These are phyloP conservation scores for Boechera retrofracta DNA, from an alignment of 345 rosid genomes.

Conservation along the genomic window DNA sequence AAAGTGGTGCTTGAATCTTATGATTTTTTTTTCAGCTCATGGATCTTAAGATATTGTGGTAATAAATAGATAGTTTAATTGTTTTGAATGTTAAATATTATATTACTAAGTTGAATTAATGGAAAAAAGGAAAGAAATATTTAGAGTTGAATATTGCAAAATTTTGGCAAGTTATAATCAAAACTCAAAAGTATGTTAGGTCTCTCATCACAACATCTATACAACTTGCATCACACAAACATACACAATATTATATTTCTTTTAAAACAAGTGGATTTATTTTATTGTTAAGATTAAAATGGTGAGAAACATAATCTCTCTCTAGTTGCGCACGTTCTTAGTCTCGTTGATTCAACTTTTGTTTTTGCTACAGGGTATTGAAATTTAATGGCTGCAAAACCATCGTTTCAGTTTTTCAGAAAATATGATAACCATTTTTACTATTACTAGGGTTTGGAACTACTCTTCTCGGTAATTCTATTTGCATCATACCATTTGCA, in stretches of 20 bases:
- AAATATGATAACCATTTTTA: not conserved
- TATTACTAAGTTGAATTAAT: not conserved
- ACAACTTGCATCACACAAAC: not conserved
- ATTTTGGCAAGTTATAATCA: not conserved
- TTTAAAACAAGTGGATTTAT: not conserved
- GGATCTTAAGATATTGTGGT: not conserved
- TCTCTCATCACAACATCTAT: not conserved
- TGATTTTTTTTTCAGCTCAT: not conserved
- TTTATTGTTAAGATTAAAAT: not conserved
- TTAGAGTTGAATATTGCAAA: not conserved
- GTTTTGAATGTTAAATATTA: not conserved
- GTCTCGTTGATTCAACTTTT: not conserved
- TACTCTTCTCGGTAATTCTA: not conserved
- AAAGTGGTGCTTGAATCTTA: too few species aligned
- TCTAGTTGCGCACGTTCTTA: not conserved
- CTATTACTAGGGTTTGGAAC: conserved; percentile 6
- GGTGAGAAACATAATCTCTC: not conserved
- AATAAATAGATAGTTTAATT: not conserved
- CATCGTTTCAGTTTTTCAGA: not conserved
- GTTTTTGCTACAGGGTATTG: not conserved
- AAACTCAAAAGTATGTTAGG: not conserved
- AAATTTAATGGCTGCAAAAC: not conserved
- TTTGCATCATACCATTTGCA: not conserved
- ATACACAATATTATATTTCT: not conserved
- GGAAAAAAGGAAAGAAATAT: not conserved